phyloP scores from a whole-genome alignment of 768 basidiomycete species.

The Xerocomellus dryophilus region DNA sequence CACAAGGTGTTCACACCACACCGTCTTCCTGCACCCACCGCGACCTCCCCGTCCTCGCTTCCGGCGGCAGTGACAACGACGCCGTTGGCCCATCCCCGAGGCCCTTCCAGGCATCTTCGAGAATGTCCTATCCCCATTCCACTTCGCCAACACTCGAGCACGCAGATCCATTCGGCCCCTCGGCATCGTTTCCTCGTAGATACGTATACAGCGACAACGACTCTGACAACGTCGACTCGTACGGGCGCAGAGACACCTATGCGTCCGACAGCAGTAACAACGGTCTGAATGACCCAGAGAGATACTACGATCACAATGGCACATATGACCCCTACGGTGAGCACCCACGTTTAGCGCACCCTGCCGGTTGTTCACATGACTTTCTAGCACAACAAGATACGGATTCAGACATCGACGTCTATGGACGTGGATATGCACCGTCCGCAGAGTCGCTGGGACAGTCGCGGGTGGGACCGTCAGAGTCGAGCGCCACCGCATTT shows the following conservation, averaged over 20 bases:
- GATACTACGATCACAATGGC: slow-evolving; percentile 64
- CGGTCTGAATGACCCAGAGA: slow-evolving; percentile 39
- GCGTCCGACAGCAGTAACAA: slow-evolving; percentile 69
- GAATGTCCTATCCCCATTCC: slow-evolving; percentile 51
- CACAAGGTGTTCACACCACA: slow-evolving; percentile 20
- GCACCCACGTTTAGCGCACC: slow-evolving; percentile 15
- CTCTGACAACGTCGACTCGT: slow-evolving; percentile 64
- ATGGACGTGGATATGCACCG: slow-evolving; percentile 62
- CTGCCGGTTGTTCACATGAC: slow-evolving; percentile 7
- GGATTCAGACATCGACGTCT: slow-evolving; percentile 77
- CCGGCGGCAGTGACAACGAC: slow-evolving; percentile 15
- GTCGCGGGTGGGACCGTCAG: slow-evolving; percentile 57
- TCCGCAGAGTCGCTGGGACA: slow-evolving; percentile 75
- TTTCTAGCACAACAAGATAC: slow-evolving; percentile 70
- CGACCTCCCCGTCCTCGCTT: slow-evolving; percentile 1
- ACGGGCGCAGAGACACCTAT: slow-evolving; percentile 62
- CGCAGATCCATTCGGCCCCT: slow-evolving; percentile 61
- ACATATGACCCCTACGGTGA: slow-evolving; percentile 64
- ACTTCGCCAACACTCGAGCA: slow-evolving; percentile 61
- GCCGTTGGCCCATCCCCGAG: slow-evolving; percentile 13
- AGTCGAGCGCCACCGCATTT: slow-evolving; percentile 69
- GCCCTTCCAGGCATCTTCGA: slow-evolving; percentile 16
- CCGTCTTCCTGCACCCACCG: slow-evolving; percentile 5
- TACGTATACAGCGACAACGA: slow-evolving; percentile 72
- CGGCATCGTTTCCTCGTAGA: slow-evolving; percentile 37